A percentile compares a stretch with the other conserved stretches of the same genome.
Conservation (phyloP, 78 protist genomes). For the Dictyostelium intermedium region DNA sequence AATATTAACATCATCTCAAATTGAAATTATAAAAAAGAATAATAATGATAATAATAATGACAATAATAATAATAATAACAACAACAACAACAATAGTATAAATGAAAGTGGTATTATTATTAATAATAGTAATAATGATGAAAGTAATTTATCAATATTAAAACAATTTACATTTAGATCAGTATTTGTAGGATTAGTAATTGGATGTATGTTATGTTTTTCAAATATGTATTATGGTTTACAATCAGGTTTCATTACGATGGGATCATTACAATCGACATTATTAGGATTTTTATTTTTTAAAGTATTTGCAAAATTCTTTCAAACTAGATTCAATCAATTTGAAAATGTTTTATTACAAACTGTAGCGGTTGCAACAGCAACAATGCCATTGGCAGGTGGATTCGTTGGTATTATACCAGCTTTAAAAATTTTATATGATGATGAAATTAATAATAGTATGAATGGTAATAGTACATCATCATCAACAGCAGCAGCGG, state of each 20-base stretch:
- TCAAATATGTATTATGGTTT: constrained; percentile 84
- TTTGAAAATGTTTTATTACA: constrained; percentile 81
- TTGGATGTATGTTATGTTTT: constrained; percentile 85
- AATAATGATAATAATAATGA: neutral
- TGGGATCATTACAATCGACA: constrained; percentile 77
- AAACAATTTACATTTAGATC: constrained; percentile 49
- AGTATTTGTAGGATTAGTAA: constrained; percentile 19
- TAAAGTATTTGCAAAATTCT: constrained; percentile 19
- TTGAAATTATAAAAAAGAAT: neutral
- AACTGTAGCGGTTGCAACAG: constrained; percentile 85
- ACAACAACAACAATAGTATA: neutral
- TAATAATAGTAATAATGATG: neutral
- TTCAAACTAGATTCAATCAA: constrained; percentile 31
- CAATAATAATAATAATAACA: neutral
- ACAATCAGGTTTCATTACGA: constrained; percentile 85
- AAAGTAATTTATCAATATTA: neutral
- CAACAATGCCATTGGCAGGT: constrained; percentile 89
- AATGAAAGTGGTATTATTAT: neutral
- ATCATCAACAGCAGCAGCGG: neutral
- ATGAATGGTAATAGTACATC: neutral
- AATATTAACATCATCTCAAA: neutral
- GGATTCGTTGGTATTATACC: constrained; percentile 86
- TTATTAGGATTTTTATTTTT: constrained; percentile 76
- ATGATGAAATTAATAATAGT: constrained; percentile 13
- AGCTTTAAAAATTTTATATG: constrained; percentile 34